Conservation (phyloP, 331 rosid species). For the Saraca asoca region DNA sequence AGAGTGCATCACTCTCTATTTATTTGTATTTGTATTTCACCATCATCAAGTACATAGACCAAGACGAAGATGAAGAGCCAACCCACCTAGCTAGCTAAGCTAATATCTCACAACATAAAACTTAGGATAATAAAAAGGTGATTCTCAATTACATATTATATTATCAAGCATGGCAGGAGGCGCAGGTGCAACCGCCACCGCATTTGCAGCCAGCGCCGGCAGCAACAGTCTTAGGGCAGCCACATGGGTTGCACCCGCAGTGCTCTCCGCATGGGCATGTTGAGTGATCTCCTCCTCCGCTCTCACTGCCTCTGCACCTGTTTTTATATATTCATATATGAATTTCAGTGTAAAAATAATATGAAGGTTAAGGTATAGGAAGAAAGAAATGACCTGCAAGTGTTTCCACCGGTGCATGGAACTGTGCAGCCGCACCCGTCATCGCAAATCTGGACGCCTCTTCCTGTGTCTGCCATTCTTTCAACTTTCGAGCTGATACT, state of each 20-base stretch:
- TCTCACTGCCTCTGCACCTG: conserved; percentile 27
- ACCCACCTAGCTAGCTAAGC: too few species aligned
- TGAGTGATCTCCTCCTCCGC: conserved; percentile 37
- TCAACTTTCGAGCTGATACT: too few species aligned
- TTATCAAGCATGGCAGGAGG: conserved; percentile 50
- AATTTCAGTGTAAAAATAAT: neutral
- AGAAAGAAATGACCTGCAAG: conserved; percentile 49
- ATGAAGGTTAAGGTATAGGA: neutral
- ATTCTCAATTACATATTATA: too few species aligned
- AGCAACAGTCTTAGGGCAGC: conserved; percentile 43
- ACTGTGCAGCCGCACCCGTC: conserved; percentile 59
- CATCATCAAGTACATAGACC: too few species aligned
- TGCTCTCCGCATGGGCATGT: conserved; percentile 81
- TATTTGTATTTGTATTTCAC: too few species aligned
- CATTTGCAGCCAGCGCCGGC: conserved; percentile 62
- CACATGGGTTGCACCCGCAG: conserved; percentile 80
- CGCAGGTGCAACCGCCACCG: conserved; percentile 46
- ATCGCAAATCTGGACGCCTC: conserved; percentile 30
- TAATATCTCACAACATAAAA: too few species aligned
- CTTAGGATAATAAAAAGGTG: too few species aligned
- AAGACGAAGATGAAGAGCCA: too few species aligned
- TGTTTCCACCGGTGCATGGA: conserved; percentile 52
- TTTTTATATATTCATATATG: conserved; percentile 1
- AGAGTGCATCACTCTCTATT: too few species aligned
- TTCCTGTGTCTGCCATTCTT: conserved; percentile 34